Conservation (phyloP, 75 land plant genomes). For the Chamaecyparis obtusa region DNA sequence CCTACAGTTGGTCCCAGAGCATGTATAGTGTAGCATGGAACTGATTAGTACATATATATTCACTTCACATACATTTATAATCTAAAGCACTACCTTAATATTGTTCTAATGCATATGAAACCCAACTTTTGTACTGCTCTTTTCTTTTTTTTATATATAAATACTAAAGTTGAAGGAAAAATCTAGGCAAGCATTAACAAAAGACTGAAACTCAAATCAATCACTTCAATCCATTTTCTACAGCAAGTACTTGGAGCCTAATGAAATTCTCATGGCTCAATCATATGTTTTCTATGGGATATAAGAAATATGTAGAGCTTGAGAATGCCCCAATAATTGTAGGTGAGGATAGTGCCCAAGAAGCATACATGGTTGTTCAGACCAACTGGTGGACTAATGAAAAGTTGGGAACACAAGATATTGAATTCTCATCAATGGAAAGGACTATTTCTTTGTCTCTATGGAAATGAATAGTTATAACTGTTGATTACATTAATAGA, state of each 20-base stretch:
- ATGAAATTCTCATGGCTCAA: constrained; percentile 36
- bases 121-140: no score
- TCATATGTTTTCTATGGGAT: constrained; percentile 29
- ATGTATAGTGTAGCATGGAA: no score
- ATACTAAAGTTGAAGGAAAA: no score
- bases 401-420: background rate
- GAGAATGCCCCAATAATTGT: constrained; percentile 36
- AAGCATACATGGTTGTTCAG: constrained; percentile 14
- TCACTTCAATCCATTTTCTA: constrained; percentile 14
- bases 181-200: no score
- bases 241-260: constrained; percentile 36
- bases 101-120: no score
- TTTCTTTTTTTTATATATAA: no score
- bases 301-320: constrained; percentile 27
- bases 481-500: no score
- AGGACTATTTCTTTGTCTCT: constrained; percentile 24
- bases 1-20: no score
- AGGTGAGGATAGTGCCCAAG: constrained; percentile 22
- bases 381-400: constrained; percentile 12
- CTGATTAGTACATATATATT: no score
- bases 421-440: constrained; percentile 12
- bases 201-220: background rate
- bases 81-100: no score
- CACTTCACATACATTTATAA: no score
- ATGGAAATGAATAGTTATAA: constrained; percentile 19